Evolutionary conservation across 805 yeast genomes (phyloP), one percentile per base, ranked within the genome.

Genomic region (Metschnikowia gelsemii): DNA sequence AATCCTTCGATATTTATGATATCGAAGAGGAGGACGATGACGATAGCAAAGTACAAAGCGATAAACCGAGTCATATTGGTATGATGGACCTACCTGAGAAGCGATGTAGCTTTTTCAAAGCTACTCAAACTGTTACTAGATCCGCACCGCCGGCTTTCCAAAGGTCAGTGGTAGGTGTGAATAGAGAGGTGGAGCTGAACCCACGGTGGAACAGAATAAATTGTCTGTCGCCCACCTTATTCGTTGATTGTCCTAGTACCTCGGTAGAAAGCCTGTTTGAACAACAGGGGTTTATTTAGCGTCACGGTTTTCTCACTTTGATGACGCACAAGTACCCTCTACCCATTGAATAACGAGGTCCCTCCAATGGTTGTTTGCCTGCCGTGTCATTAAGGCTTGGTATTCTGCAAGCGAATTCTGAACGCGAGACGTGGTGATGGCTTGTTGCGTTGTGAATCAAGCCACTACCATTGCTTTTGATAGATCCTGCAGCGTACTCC

Each of bases 251-350:
- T 85, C 93, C 0, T 93, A 86, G 53, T 78, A 77, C 3, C 66
- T 85, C 42, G 90, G 91, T 0, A 67, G 90, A 35, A 79, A 78
- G 48, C 93, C 93, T 1, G 96, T 95, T 0, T 95, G 84, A 54
- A 84, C 81, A 38, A 82, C 89, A 76, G 96, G 95, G 0, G 87
- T 87, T n/a, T 84, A 83, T 47, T 70, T 90, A 17, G 96, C 96
- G 2, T 72, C 81, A 11, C 79, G 85, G 40, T 80, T 90, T 28
- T 79, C 87, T 8, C n/a, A n/a, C n/a, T n/a, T n/a, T n/a, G n/a
- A n/a, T n/a, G n/a, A n/a, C n/a, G n/a, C n/a, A n/a, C n/a, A n/a
- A n/a, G n/a, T n/a, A n/a, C n/a, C n/a, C n/a, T n/a, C n/a, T n/a
- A n/a, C n/a, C n/a, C n/a, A n/a, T n/a, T n/a, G n/a, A n/a, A n/a